Percentiles rank a stretch among this genome's conserved stretches.
Evolutionary conservation across 148 eudicot genomes (phyloP).

Genomic region (Dysphania ambrosioides): DNA sequence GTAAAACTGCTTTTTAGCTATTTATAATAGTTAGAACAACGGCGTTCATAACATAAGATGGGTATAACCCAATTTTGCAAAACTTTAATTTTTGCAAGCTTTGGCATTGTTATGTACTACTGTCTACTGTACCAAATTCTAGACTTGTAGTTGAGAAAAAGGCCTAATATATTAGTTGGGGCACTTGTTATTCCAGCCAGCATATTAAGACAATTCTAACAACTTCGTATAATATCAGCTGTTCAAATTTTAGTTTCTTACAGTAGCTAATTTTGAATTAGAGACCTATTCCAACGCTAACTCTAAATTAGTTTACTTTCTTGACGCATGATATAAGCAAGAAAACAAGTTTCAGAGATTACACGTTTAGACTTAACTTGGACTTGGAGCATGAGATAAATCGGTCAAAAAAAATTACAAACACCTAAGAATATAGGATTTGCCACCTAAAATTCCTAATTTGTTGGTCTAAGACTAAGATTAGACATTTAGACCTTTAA

Average conservation of each 20-base stretch:
- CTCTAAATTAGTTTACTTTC: background rate
- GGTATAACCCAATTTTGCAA: no score
- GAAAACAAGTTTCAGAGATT: background rate
- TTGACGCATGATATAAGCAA: background rate
- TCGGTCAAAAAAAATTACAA: background rate
- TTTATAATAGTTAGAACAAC: no score
- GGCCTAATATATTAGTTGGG: no score
- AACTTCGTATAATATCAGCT: no score
- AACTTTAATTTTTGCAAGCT: no score
- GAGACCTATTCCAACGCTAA: constrained; percentile 3
- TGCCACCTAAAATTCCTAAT: constrained; percentile 6
- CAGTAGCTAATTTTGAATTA: background rate
- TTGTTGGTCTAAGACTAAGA: constrained; percentile 10
- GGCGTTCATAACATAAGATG: no score
- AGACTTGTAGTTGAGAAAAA: no score
- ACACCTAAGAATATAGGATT: background rate
- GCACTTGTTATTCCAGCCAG: background rate
- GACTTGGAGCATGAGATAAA: background rate
- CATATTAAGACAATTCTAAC: background rate
- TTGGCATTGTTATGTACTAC: no score
- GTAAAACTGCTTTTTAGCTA: no score
- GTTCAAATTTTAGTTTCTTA: background rate
- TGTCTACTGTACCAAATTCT: no score
- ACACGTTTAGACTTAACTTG: constrained; percentile 3
- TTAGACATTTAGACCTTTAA: constrained; percentile 15